These are phyloP conservation scores for Cronartium ribicola DNA, from an alignment of 1,284 basidiomycete species.

Conservation along the genomic window DNA sequence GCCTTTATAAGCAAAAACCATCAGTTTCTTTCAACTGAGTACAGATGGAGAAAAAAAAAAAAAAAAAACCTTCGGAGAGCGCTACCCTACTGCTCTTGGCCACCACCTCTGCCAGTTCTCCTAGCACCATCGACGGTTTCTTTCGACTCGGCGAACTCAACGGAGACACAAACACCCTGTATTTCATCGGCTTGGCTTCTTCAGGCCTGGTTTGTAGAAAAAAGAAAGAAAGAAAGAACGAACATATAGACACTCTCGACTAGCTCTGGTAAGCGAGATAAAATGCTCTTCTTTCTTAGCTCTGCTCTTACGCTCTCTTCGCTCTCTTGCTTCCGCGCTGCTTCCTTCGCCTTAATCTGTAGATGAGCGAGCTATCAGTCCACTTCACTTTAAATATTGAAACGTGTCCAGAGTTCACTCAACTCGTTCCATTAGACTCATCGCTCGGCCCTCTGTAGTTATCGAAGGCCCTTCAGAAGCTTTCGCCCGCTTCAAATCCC, in stretches of 20 bases:
- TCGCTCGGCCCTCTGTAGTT: conserved; percentile 2
- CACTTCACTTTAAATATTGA: neutral
- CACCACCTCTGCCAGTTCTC: neutral
- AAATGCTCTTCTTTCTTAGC: conserved; percentile 5
- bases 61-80: neutral
- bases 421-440: conserved; percentile 29
- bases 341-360: conserved; percentile 13
- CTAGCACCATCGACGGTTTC: neutral
- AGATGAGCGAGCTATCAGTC: no score
- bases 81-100: neutral
- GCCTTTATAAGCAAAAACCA: neutral
- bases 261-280: conserved; percentile 7
- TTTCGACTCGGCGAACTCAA: neutral
- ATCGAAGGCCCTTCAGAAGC: neutral
- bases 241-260: conserved; percentile 13
- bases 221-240: neutral
- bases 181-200: no score
- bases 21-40: neutral
- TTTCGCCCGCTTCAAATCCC: conserved; percentile 11
- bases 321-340: neutral
- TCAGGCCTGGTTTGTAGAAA: no score
- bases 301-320: no score
- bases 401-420: neutral
- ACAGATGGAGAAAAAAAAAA: neutral
- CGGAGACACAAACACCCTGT: conserved; percentile 3